Conservation (phyloP, 371 early-diverging fungal species). For the Haplosporangium sp. region DNA sequence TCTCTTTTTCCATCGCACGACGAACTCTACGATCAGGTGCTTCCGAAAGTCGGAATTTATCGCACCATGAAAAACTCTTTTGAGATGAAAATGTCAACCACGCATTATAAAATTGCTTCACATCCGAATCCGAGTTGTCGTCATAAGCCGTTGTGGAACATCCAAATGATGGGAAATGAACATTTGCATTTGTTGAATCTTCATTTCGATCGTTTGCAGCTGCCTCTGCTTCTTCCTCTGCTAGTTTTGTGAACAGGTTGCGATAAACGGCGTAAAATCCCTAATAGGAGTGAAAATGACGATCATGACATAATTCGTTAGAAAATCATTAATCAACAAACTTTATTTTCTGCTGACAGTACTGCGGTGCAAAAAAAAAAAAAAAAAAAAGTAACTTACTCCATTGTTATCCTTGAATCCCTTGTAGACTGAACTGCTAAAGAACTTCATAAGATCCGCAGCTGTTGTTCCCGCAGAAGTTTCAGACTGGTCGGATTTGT, state of each 20-base stretch:
- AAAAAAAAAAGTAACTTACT: constrained; percentile 31
- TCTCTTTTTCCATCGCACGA: constrained; percentile 93
- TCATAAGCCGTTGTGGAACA: constrained; percentile 63
- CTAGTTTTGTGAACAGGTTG: constrained; percentile 80
- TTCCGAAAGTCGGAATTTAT: constrained; percentile 86
- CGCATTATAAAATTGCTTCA: constrained; percentile 76
- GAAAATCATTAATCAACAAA: no score
- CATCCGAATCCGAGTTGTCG: constrained; percentile 41
- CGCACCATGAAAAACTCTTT: constrained; percentile 92
- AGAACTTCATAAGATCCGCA: constrained; percentile 78
- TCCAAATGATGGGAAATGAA: constrained; percentile 73
- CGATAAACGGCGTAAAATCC: constrained; percentile 90
- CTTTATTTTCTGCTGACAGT: no score
- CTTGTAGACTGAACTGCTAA: constrained; percentile 70
- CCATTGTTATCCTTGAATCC: constrained; percentile 76
- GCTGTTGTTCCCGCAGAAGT: constrained; percentile 66
- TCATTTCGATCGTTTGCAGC: constrained; percentile 58
- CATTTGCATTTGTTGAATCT: constrained; percentile 41
- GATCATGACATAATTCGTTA: constrained; percentile 8
- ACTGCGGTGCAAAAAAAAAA: no score
- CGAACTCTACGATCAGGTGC: constrained; percentile 86
- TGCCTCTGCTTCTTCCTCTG: constrained; percentile 84
- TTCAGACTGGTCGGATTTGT: constrained; percentile 47
- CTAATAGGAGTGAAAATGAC: constrained; percentile 17
- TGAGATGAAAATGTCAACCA: constrained; percentile 82